Conservation (phyloP, 1,139 yeast genomes). For the Saccharomycopsis hybrid region DNA sequence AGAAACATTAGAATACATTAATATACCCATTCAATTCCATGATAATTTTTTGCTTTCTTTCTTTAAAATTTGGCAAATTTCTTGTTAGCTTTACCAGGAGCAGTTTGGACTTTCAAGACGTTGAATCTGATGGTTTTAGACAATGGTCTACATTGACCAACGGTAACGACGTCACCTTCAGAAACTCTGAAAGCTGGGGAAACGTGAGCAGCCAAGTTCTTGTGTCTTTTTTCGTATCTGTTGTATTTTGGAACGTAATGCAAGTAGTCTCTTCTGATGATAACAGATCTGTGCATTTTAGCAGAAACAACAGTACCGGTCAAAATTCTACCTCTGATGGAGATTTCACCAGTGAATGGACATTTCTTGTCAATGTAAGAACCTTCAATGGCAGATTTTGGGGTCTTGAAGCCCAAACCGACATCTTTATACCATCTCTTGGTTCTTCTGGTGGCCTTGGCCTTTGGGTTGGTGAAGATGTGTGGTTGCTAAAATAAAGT, state of each 20-base stretch:
- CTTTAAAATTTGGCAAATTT: constrained; percentile 93
- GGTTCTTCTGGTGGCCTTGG: constrained; percentile 97
- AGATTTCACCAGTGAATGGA: constrained; percentile 95
- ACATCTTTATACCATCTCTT: constrained; percentile 99
- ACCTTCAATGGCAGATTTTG: constrained; percentile 97
- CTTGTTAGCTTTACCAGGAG: constrained; percentile 82
- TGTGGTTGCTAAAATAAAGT: constrained; percentile 79
- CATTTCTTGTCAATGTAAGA: constrained; percentile 99
- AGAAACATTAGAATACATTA: too few species aligned
- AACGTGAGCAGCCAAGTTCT: constrained; percentile 99
- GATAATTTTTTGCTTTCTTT: too few species aligned
- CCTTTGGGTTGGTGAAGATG: constrained; percentile 99
- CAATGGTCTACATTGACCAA: constrained; percentile 99
- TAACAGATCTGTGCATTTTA: constrained; percentile 99
- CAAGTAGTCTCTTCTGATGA: constrained; percentile 99
- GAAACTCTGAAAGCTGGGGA: constrained; percentile 99
- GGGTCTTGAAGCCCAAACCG: constrained; percentile 99
- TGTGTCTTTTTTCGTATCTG: constrained; percentile 99
- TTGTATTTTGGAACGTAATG: constrained; percentile 99
- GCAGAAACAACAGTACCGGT: constrained; percentile 99
- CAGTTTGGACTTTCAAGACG: constrained; percentile 92
- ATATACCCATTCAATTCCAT: too few species aligned
- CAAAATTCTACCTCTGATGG: constrained; percentile 99
- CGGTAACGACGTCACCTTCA: constrained; percentile 99
- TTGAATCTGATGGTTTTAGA: constrained; percentile 99